These are phyloP conservation scores for Blastobotrys serpentis DNA, from an alignment of 1,139 yeast species.

Conservation along the genomic window DNA sequence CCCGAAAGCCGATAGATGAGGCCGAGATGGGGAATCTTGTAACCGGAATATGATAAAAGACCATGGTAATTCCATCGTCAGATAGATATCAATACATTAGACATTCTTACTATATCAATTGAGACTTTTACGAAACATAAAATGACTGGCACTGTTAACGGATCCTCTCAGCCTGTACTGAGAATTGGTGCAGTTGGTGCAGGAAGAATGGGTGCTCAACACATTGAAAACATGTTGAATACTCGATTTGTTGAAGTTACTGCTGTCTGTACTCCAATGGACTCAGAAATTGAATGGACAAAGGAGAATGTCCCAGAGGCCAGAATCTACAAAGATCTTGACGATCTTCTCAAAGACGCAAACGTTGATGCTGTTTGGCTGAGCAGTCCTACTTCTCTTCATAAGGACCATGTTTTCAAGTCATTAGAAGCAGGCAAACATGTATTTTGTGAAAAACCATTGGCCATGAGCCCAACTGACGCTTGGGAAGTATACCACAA, in stretches of 20 bases:
- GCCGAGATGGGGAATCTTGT: background rate
- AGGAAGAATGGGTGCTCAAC: slow-evolving; percentile 25
- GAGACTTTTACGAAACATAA: background rate
- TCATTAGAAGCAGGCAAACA: slow-evolving; percentile 24
- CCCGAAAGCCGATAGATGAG: background rate
- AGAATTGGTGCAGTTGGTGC: slow-evolving; percentile 25
- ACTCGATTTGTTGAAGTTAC: slow-evolving; percentile 17
- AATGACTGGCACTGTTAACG: slow-evolving; percentile 1
- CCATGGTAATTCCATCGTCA: background rate
- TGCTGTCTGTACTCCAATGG: slow-evolving; percentile 23
- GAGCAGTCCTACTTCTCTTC: slow-evolving; percentile 25
- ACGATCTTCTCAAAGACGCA: slow-evolving; percentile 20
- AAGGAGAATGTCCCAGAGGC: slow-evolving; percentile 17
- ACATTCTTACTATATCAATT: too few species aligned
- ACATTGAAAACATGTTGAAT: slow-evolving; percentile 19
- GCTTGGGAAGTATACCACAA: slow-evolving; percentile 23
- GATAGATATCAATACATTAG: background rate
- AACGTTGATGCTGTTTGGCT: slow-evolving; percentile 23
- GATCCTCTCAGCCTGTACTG: slow-evolving; percentile 7
- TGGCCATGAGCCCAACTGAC: slow-evolving; percentile 16
- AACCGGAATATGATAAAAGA: background rate
- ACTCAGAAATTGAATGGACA: slow-evolving; percentile 22
- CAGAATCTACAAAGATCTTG: slow-evolving; percentile 20
- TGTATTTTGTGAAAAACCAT: slow-evolving; percentile 27
- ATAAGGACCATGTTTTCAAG: slow-evolving; percentile 23